These are phyloP conservation scores for Alternaria panax DNA, from an alignment of 2,329 filamentous ascomycete species.

Conservation along the genomic window DNA sequence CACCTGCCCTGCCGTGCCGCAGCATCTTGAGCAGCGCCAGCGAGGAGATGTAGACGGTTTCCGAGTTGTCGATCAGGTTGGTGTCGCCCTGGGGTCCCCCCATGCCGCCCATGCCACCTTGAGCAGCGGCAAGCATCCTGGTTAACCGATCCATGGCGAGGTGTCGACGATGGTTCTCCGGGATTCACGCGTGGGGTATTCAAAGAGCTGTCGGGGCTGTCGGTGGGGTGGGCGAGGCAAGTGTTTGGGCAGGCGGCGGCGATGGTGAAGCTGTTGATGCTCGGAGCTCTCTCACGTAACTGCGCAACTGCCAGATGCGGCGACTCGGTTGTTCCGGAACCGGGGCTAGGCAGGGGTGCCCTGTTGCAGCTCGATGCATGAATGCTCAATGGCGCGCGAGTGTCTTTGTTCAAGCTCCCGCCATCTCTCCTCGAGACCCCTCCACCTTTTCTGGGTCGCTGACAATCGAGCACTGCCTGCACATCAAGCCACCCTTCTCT, in stretches of 20 bases:
- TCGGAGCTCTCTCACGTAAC: slow-evolving; percentile 21
- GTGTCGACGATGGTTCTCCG: neutral
- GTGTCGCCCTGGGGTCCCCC: slow-evolving; percentile 70
- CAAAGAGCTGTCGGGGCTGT: neutral
- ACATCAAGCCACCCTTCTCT: neutral
- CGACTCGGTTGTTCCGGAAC: slow-evolving; percentile 17
- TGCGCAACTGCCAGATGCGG: slow-evolving; percentile 21
- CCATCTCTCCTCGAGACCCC: slow-evolving; percentile 15
- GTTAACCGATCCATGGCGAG: slow-evolving; percentile 85
- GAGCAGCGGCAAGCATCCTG: slow-evolving; percentile 80
- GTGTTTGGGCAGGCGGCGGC: slow-evolving; percentile 13
- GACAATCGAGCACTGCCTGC: neutral
- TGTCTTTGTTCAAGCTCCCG: slow-evolving; percentile 21
- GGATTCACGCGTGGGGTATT: neutral
- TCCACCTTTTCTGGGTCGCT: slow-evolving; percentile 2
- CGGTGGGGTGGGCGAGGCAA: neutral
- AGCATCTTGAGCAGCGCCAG: slow-evolving; percentile 98
- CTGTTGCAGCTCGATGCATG: slow-evolving; percentile 14
- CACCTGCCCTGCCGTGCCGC: slow-evolving; percentile 93
- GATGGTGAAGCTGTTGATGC: slow-evolving; percentile 20
- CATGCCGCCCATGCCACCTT: slow-evolving; percentile 69
- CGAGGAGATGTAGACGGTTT: slow-evolving; percentile 99
- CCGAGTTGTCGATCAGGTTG: slow-evolving; percentile 96
- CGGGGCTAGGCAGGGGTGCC: slow-evolving; percentile 17
- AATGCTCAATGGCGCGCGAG: slow-evolving; percentile 13